These are phyloP conservation scores for Cladosporium sp. DNA, from an alignment of 2,329 filamentous ascomycete species.

Conservation along the genomic window DNA sequence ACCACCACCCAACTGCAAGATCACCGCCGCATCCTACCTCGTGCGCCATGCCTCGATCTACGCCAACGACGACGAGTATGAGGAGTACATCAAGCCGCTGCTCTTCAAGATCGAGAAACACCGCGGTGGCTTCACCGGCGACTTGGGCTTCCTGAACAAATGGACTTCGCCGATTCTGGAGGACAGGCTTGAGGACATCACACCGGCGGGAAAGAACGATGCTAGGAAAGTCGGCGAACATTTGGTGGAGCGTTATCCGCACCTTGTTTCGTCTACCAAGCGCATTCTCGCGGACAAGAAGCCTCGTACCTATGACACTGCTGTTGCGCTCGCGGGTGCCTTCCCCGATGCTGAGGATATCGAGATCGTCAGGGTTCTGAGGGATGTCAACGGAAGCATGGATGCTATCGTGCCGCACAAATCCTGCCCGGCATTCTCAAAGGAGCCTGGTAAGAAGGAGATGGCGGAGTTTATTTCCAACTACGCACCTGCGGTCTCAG, in stretches of 20 bases:
- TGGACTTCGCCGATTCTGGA: conserved; percentile 23
- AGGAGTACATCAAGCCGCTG: conserved; percentile 59
- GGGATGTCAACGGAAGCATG: conserved; percentile 17
- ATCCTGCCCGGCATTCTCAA: conserved; percentile 37
- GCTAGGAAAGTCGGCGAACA: conserved; percentile 22
- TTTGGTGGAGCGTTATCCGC: conserved; percentile 21
- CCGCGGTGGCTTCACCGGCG: conserved; percentile 19
- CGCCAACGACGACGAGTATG: conserved; percentile 60
- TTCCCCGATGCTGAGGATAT: conserved; percentile 33
- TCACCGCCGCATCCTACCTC: conserved; percentile 56
- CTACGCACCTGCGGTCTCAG: conserved; percentile 32
- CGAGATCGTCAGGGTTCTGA: conserved; percentile 35
- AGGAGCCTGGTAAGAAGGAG: conserved; percentile 35
- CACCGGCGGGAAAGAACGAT: conserved; percentile 21
- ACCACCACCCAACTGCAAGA: conserved; percentile 51
- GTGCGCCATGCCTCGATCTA: conserved; percentile 63
- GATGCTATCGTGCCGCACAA: conserved; percentile 38
- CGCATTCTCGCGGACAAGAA: conserved; percentile 32
- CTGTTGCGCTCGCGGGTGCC: conserved; percentile 33
- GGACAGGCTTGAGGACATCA: conserved; percentile 22
- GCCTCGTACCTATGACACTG: conserved; percentile 38
- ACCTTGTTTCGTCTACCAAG: conserved; percentile 16
- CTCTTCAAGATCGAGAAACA: conserved; percentile 37
- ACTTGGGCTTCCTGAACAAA: conserved; percentile 19
- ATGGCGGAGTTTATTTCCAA: conserved; percentile 33